Evolutionary conservation across 805 yeast species (phyloP).

Genomic region (Diddensiella caesifluorescens): DNA sequence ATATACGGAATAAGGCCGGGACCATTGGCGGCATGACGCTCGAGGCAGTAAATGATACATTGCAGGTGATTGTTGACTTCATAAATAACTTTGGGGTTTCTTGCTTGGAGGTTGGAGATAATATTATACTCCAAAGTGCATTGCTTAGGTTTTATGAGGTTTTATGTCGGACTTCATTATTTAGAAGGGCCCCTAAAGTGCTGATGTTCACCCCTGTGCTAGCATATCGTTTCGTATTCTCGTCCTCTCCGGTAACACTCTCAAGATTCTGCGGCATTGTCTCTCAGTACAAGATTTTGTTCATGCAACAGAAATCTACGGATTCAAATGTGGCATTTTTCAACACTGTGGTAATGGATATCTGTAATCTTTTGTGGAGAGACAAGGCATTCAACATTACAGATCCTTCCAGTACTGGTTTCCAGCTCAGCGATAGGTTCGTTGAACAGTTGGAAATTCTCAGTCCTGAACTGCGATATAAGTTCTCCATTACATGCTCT

Average conservation of each 20-base stretch:
- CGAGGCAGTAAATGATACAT: not conserved
- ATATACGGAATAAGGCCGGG: not conserved
- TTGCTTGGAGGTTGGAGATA: slow-evolving; percentile 9
- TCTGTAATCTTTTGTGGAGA: slow-evolving; percentile 1
- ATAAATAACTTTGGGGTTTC: slow-evolving; percentile 12
- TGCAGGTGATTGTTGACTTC: slow-evolving; percentile 12
- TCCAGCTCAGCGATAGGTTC: too few species aligned
- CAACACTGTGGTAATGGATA: not conserved
- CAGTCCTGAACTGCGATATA: too few species aligned
- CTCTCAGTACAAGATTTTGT: not conserved
- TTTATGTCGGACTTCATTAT: not conserved
- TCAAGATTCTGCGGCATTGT: slow-evolving; percentile 7
- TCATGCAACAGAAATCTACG: not conserved
- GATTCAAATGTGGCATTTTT: not conserved
- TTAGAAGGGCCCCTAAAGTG: not conserved
- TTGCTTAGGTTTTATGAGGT: slow-evolving; percentile 11
- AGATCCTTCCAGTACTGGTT: not conserved
- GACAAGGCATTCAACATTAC: not conserved
- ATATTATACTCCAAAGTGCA: slow-evolving; percentile 7
- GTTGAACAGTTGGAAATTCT: too few species aligned
- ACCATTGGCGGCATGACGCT: slow-evolving; percentile 4
- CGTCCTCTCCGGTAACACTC: slow-evolving; percentile 2
- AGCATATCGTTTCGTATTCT: slow-evolving; percentile 4
- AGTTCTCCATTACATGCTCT: too few species aligned
- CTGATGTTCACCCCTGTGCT: slow-evolving; percentile 3